A percentile compares a stretch with the other conserved stretches of the same genome.
These are phyloP conservation scores for Rhizopogon sp. DNA, from an alignment of 768 basidiomycete genomes.

Conservation along the genomic window DNA sequence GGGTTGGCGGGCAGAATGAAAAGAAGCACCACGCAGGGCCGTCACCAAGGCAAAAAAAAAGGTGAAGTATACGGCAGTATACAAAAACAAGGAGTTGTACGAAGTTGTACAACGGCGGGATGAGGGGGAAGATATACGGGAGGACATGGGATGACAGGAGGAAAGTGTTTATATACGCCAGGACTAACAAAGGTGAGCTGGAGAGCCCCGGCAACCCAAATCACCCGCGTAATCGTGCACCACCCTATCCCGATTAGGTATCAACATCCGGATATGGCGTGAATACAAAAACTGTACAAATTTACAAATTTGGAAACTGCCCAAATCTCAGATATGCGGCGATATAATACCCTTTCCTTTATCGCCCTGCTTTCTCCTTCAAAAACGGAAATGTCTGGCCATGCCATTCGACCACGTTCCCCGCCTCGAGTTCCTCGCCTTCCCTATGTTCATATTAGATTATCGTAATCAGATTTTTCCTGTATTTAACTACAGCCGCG, in stretches of 20 bases:
- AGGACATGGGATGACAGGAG: slow-evolving; percentile 23
- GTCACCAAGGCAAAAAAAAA: not conserved
- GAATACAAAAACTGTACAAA: not conserved
- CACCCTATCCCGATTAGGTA: slow-evolving; percentile 12
- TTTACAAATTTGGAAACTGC: no score
- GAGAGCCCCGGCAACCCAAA: slow-evolving; percentile 17
- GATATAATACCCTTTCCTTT: slow-evolving; percentile 1
- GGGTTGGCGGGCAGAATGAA: slow-evolving; percentile 5
- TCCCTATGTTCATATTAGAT: slow-evolving; percentile 13
- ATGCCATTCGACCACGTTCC: slow-evolving; percentile 20
- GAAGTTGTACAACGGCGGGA: not conserved
- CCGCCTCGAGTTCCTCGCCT: slow-evolving; percentile 25
- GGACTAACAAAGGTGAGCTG: slow-evolving; percentile 24
- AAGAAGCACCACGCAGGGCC: slow-evolving; percentile 2
- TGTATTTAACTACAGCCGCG: not conserved
- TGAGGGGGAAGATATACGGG: slow-evolving; percentile 12
- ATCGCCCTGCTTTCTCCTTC: not conserved
- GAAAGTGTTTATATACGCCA: slow-evolving; percentile 14
- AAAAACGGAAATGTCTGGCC: not conserved
- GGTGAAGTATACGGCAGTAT: not conserved
- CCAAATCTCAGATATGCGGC: slow-evolving; percentile 28
- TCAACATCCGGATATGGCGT: not conserved
- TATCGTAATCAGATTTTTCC: slow-evolving; percentile 23
- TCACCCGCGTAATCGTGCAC: slow-evolving; percentile 19
- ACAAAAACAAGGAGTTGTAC: not conserved